Conservation (phyloP, 1,284 basidiomycete genomes). For the Moesziomyces globuligerus region DNA sequence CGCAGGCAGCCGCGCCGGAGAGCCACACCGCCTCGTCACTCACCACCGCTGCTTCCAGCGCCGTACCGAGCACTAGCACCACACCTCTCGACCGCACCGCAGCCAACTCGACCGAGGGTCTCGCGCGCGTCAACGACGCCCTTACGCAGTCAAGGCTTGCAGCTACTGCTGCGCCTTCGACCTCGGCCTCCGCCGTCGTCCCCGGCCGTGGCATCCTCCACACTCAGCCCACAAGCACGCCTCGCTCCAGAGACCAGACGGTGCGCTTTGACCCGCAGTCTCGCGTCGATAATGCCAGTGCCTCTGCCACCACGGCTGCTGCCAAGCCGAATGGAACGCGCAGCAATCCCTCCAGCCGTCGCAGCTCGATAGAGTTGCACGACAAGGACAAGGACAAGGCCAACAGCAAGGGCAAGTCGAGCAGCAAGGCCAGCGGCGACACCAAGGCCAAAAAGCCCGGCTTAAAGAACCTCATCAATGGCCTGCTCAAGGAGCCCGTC, state of each 20-base stretch:
- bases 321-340: slow-evolving; percentile 8
- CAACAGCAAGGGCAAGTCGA: slow-evolving; percentile 19
- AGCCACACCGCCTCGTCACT: not conserved
- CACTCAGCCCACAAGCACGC: slow-evolving; percentile 8
- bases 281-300: slow-evolving; percentile 24
- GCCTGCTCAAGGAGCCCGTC: slow-evolving; percentile 40
- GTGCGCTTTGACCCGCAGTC: slow-evolving; percentile 46
- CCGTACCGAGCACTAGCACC: slow-evolving; percentile 5
- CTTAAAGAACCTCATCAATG: slow-evolving; percentile 46
- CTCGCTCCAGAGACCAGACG: slow-evolving; percentile 31
- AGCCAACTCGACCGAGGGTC: slow-evolving; percentile 10
- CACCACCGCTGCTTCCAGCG: slow-evolving; percentile 8
- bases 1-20: not conserved
- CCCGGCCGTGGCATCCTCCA: slow-evolving; percentile 35
- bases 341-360: slow-evolving; percentile 26
- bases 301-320: not conserved
- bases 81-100: slow-evolving; percentile 20
- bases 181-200: slow-evolving; percentile 1
- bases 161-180: not conserved
- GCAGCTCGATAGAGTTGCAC: slow-evolving; percentile 32
- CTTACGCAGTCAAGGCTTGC: not conserved
- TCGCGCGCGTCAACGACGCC: not conserved
- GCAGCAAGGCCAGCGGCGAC: slow-evolving; percentile 14
- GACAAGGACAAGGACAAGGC: slow-evolving; percentile 17
- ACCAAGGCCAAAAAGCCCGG: slow-evolving; percentile 33